phyloP scores from a whole-genome alignment of 345 rosid species.

The Bruguiera gymnorhiza region DNA sequence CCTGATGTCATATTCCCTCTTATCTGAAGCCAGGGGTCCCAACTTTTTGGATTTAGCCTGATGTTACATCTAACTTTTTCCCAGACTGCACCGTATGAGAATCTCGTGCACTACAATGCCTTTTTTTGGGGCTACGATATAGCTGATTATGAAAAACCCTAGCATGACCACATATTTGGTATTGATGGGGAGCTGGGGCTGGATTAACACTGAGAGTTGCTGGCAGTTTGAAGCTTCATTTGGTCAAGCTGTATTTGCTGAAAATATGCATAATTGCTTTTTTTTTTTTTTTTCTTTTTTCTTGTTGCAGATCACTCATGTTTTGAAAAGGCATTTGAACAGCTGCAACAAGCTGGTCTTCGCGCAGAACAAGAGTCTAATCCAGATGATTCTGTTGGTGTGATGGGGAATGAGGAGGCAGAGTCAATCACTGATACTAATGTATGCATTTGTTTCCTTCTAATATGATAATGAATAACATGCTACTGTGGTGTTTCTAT shows the following conservation, averaged over 20 bases:
- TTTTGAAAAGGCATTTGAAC: slow-evolving; percentile 56
- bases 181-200: too few relatives aligned
- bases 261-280: background rate
- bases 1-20: too few relatives aligned
- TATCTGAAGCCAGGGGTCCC: too few relatives aligned
- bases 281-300: background rate
- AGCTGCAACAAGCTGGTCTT: slow-evolving; percentile 49
- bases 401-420: slow-evolving; percentile 32
- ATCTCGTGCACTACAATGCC: too few relatives aligned
- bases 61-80: too few relatives aligned
- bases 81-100: too few relatives aligned
- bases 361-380: slow-evolving; percentile 34
- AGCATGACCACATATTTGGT: too few relatives aligned
- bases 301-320: slow-evolving; percentile 51
- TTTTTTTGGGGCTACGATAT: too few relatives aligned
- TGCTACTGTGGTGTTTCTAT: background rate
- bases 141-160: too few relatives aligned
- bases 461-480: background rate
- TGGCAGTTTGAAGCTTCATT: background rate
- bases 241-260: background rate
- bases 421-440: slow-evolving; percentile 34
- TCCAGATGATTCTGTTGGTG: slow-evolving; percentile 33
- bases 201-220: too few relatives aligned
- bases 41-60: too few relatives aligned
- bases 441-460: slow-evolving; percentile 29